These are phyloP conservation scores for Pogostemon cablin DNA, from an alignment of 257 asterid genomes.

Conservation along the genomic window DNA sequence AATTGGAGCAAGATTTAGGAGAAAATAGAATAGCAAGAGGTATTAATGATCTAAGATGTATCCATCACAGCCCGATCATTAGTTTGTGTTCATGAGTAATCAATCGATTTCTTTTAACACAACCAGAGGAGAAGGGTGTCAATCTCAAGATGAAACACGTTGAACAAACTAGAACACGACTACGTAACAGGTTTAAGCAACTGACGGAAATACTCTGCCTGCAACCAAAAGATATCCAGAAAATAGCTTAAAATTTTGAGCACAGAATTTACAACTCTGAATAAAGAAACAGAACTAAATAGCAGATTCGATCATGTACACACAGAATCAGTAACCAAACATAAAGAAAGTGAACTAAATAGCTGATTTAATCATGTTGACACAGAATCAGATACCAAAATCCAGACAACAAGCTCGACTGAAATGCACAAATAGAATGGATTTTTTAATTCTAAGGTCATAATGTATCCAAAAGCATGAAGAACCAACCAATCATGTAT, in stretches of 20 bases:
- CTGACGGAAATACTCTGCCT: conserved; percentile 96
- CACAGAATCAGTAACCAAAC: background rate
- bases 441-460: background rate
- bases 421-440: background rate
- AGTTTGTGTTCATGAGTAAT: conserved; percentile 22
- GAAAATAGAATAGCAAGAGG: conserved; percentile 27
- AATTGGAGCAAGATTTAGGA: conserved; percentile 22
- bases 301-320: conserved; percentile 2
- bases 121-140: conserved; percentile 28
- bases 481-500: background rate
- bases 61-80: conserved; percentile 35
- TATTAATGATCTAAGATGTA: conserved; percentile 36
- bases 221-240: conserved; percentile 36
- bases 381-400: no score
- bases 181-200: conserved; percentile 94
- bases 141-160: conserved; percentile 12
- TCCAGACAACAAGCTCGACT: no score
- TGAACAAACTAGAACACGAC: conserved; percentile 43
- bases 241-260: conserved; percentile 5
- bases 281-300: background rate
- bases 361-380: no score
- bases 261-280: background rate
- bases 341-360: background rate
- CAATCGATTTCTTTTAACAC: conserved; percentile 13
- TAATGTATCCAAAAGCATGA: background rate